Conservation (phyloP, 257 asterid species). For the Misopates orontium region DNA sequence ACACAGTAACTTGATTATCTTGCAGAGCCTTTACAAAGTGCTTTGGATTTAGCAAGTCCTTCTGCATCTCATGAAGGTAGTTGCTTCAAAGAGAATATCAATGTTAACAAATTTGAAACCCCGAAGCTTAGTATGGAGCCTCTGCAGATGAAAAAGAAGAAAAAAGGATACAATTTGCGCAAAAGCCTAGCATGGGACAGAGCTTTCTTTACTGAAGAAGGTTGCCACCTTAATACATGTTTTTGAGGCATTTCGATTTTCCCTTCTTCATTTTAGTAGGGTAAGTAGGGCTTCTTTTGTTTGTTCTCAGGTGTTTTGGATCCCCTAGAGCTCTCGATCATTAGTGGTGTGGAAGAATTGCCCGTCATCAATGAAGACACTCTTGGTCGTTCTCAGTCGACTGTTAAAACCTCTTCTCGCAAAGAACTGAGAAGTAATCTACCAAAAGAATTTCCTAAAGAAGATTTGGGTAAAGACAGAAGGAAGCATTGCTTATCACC, state of each 20-base stretch:
- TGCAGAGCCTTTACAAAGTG: slow-evolving; percentile 42
- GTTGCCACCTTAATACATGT: slow-evolving; percentile 33
- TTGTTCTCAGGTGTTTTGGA: slow-evolving; percentile 71
- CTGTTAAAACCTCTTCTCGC: slow-evolving; percentile 23
- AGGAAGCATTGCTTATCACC: slow-evolving; percentile 34
- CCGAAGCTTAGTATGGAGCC: slow-evolving; percentile 72
- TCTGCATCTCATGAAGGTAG: slow-evolving; percentile 40
- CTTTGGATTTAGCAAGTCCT: slow-evolving; percentile 37
- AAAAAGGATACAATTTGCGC: slow-evolving; percentile 69
- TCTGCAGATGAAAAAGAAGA: slow-evolving; percentile 81
- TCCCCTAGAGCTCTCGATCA: slow-evolving; percentile 76
- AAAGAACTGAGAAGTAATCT: slow-evolving; percentile 31
- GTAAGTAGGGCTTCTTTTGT: neutral
- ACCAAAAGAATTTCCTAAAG: slow-evolving; percentile 35
- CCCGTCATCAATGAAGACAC: slow-evolving; percentile 45
- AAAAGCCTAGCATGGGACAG: slow-evolving; percentile 94
- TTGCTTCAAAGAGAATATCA: slow-evolving; percentile 67
- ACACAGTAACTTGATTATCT: slow-evolving; percentile 20
- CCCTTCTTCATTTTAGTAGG: neutral
- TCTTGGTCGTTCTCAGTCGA: slow-evolving; percentile 30
- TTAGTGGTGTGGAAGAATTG: slow-evolving; percentile 60
- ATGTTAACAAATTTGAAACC: slow-evolving; percentile 51
- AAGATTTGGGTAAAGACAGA: slow-evolving; percentile 30
- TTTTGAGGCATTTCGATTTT: slow-evolving; percentile 13
- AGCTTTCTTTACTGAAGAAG: slow-evolving; percentile 94